These are phyloP conservation scores for Ilyonectria mors-panacis DNA, from an alignment of 2,329 filamentous ascomycete species.

Conservation along the genomic window DNA sequence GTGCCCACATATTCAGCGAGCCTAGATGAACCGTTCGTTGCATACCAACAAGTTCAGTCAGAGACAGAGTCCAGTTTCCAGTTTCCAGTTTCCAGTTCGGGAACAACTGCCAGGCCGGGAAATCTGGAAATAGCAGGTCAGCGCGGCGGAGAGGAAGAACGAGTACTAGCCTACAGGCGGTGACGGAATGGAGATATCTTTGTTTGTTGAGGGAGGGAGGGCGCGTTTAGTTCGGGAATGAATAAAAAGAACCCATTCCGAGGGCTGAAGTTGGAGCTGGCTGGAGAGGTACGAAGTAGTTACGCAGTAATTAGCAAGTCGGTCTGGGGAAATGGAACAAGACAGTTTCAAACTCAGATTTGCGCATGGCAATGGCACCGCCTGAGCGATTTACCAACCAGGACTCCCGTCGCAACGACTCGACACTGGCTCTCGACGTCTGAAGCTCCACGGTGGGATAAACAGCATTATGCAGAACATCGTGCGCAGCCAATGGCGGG, in stretches of 20 bases:
- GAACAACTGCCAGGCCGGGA: conserved; percentile 38
- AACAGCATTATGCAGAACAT: conserved; percentile 55
- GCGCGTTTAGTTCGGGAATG: conserved; percentile 11
- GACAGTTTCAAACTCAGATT: conserved; percentile 36
- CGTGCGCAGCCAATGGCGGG: conserved; percentile 45
- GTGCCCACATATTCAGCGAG: conserved; percentile 17
- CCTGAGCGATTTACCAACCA: conserved; percentile 47
- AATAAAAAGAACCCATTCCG: background rate
- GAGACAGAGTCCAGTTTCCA: conserved; percentile 11
- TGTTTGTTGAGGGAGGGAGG: conserved; percentile 8
- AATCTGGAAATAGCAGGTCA: conserved; percentile 35
- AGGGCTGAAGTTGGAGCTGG: background rate
- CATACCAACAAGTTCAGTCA: conserved; percentile 20
- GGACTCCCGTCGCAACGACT: conserved; percentile 37
- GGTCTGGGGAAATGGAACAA: conserved; percentile 47
- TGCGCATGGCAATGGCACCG: conserved; percentile 15
- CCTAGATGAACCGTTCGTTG: conserved; percentile 37
- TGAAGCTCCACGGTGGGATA: conserved; percentile 45
- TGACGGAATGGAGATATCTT: no score
- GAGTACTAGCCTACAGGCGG: no score
- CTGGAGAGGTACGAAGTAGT: background rate
- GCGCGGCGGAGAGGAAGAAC: conserved; percentile 14
- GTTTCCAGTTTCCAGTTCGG: conserved; percentile 21
- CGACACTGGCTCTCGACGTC: conserved; percentile 28
- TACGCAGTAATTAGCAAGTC: conserved; percentile 13